Base-by-base conservation (phyloP, 768 basidiomycete genomes). In the Pulveroboletus frians region DNA sequence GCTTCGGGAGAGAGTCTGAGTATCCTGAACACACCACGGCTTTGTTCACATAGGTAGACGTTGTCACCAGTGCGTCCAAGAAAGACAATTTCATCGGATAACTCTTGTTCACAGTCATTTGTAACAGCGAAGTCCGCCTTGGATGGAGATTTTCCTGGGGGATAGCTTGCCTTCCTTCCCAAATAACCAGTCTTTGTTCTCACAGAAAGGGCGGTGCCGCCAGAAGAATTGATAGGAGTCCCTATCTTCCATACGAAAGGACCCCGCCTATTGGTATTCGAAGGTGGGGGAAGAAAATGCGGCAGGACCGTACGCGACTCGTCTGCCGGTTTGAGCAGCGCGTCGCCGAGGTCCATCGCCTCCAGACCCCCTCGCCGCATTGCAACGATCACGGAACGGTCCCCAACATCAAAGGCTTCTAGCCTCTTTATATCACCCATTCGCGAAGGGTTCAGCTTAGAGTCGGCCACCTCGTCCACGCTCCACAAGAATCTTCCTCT, bases 291-390 rank as follows among this genome's bases (percentile, higher is more conserved):
- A 39, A 75, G 72, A 61, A 88, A 92, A 53, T 84, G 73, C 1
- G 90, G 90, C n/a, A 91, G 58, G 8, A 70, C 65, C 4, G 79
- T 80, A 41, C 90, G 79, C 5, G 89, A 92, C 56, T 83, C 80
- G 59, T 92, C 90, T 0, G 83, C 90, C 21, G 90, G 90, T 47
- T 76, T 80, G 46, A 92, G 72, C 36, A 92, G 67, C 5, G 88
- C 90, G 62, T 92, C 90, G 23, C 81, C 75, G 30, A 92, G 72
- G 58, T 91, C 85, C 27, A 90, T 82, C 1, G 78, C 89, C 59
- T 92, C 90, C 32, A 92, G 66, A 3, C 91, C 90, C 29, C 89
- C 88, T 65, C 88, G 88, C 18, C 90, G 83, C 80, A 92, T 79
- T 14, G 90, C 90, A 30, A 92, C 83, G 5, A 92, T 73, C 9